Evolutionary conservation across 495 filamentous ascomycete species (phyloP).

Genomic region (Daldinia caldariorum): DNA sequence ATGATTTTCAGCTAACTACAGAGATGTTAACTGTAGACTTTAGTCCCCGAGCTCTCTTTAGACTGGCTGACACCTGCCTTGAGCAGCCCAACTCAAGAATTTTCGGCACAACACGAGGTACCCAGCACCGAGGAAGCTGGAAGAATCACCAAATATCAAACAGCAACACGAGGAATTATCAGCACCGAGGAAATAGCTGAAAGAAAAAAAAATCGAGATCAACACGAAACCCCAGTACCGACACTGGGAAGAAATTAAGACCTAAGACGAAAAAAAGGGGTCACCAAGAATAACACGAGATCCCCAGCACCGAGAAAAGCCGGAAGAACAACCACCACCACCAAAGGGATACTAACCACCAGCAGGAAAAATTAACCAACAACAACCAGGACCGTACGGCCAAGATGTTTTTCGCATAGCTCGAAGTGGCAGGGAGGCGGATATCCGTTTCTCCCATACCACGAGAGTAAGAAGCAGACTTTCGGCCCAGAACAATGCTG

Average conservation of each 20-base stretch:
- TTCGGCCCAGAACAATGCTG: neutral
- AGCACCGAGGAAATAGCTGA: slow-evolving; percentile 2
- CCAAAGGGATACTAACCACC: neutral
- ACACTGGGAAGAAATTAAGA: neutral
- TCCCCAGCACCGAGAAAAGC: too few species aligned
- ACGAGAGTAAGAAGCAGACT: neutral
- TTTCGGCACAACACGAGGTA: neutral
- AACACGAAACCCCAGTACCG: neutral
- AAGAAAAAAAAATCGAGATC: neutral
- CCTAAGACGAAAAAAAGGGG: too few species aligned
- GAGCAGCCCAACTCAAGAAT: neutral
- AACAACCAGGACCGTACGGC: neutral
- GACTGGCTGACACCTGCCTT: neutral
- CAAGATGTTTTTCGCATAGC: neutral
- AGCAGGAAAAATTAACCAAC: neutral
- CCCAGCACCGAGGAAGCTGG: neutral
- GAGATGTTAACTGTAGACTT: neutral
- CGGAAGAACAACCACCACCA: too few species aligned
- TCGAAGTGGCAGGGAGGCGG: neutral
- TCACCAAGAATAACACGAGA: too few species aligned
- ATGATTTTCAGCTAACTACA: neutral
- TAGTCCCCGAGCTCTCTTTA: neutral
- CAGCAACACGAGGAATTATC: neutral
- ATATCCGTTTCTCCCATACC: neutral
- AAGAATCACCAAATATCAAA: neutral